Evolutionary conservation across 345 rosid species (phyloP).

Genomic region (Eutrema yunnanense): DNA sequence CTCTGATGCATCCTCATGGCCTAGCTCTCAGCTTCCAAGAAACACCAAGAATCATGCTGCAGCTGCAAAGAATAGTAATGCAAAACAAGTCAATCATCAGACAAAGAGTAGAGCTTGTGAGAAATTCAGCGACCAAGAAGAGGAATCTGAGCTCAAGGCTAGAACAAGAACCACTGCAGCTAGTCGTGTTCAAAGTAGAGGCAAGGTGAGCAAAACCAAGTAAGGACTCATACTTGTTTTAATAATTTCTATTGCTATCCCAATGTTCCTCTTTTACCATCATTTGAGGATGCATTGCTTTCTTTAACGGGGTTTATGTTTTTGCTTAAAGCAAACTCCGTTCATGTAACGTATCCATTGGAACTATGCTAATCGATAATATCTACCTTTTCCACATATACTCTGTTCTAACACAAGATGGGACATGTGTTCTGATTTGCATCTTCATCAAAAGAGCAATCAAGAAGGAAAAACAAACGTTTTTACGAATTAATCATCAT

Average conservation of each 20-base stretch:
- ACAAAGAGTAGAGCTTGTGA: constrained; percentile 29
- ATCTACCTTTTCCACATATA: constrained; percentile 6
- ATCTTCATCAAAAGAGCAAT: not conserved
- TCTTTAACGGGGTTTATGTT: not conserved
- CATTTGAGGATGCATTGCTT: constrained; percentile 13
- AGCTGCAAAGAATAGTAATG: constrained; percentile 23
- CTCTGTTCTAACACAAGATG: constrained; percentile 7
- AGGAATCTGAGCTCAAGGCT: constrained; percentile 28
- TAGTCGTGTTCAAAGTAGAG: constrained; percentile 39
- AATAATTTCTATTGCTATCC: not conserved
- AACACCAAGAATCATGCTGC: constrained; percentile 28
- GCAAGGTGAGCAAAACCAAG: constrained; percentile 41
- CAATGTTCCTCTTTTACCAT: constrained; percentile 4
- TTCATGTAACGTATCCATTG: constrained; percentile 15
- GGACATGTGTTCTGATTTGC: not conserved
- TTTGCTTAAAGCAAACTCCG: constrained; percentile 22
- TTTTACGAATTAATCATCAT: not conserved
- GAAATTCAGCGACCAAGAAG: constrained; percentile 24
- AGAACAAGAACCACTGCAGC: constrained; percentile 35
- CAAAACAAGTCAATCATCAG: constrained; percentile 32
- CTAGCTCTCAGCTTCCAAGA: constrained; percentile 36
- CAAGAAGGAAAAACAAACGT: not conserved
- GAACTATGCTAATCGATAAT: constrained; percentile 17
- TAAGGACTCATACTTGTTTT: constrained; percentile 13
- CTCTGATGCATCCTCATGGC: constrained; percentile 77